Evolutionary conservation across 163 green algal species (phyloP).

Genomic region (Chlorella variabilis): DNA sequence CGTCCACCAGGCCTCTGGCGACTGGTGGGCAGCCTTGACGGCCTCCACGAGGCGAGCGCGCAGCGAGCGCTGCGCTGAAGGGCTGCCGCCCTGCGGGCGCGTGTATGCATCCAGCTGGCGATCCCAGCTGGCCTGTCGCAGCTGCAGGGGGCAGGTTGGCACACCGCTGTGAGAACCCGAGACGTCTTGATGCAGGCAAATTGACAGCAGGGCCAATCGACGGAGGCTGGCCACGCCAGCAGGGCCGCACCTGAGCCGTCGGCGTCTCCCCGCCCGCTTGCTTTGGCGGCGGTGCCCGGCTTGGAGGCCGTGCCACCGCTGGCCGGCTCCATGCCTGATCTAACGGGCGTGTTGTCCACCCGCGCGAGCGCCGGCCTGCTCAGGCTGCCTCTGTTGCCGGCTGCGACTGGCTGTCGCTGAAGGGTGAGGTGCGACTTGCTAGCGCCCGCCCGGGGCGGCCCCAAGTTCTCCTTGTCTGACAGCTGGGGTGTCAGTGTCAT

Average conservation of each 20-base stretch:
- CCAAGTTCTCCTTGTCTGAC: neutral
- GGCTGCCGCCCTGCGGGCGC: neutral
- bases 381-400: neutral
- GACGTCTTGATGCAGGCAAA: too few relatives aligned
- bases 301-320: neutral
- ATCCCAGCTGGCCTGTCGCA: slow-evolving; percentile 31
- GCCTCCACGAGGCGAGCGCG: slow-evolving; percentile 33
- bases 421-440: neutral
- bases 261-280: slow-evolving; percentile 9
- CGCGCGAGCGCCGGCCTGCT: neutral
- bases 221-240: too few relatives aligned
- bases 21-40: slow-evolving; percentile 37
- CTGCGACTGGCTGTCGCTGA: slow-evolving; percentile 7
- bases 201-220: too few relatives aligned
- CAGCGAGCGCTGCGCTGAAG: neutral
- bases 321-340: neutral
- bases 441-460: neutral
- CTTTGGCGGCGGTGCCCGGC: neutral
- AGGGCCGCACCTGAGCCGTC: neutral
- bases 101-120: slow-evolving; percentile 50
- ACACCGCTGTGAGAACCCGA: neutral
- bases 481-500: neutral
- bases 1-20: slow-evolving; percentile 59
- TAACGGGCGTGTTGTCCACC: neutral
- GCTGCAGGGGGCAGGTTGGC: neutral